Conservation (phyloP, 768 basidiomycete genomes). For the Psilocybe tampanensis region DNA sequence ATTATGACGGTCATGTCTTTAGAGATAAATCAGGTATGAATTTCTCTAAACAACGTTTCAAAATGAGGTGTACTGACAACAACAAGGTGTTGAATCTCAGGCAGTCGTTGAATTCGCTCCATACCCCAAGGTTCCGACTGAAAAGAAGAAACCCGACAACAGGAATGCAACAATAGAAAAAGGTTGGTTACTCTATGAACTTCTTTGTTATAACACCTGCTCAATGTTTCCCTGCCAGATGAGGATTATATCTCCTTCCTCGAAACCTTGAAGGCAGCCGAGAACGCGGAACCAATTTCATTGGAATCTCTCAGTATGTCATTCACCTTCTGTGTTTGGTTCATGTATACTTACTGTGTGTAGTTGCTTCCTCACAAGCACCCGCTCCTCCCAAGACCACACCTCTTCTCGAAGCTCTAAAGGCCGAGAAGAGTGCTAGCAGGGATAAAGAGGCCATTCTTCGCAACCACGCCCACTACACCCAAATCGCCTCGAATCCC, state of each 20-base stretch:
- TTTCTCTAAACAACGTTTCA: neutral
- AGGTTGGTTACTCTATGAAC: slow-evolving; percentile 46
- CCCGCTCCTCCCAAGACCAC: slow-evolving; percentile 76
- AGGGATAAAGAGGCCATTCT: slow-evolving; percentile 75
- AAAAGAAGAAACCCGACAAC: slow-evolving; percentile 76
- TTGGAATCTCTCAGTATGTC: slow-evolving; percentile 65
- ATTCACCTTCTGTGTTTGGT: neutral
- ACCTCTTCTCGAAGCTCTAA: slow-evolving; percentile 91
- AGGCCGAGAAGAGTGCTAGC: slow-evolving; percentile 74
- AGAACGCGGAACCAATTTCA: slow-evolving; percentile 55
- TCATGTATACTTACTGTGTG: slow-evolving; percentile 23
- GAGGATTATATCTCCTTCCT: slow-evolving; percentile 86
- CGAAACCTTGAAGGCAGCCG: slow-evolving; percentile 61
- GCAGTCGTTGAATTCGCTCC: slow-evolving; percentile 95
- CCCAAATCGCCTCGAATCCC: slow-evolving; percentile 32
- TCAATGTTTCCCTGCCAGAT: slow-evolving; percentile 43
- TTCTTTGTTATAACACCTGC: neutral
- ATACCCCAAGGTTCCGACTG: slow-evolving; percentile 80
- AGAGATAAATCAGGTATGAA: slow-evolving; percentile 85
- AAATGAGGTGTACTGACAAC: neutral
- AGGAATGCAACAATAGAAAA: slow-evolving; percentile 89
- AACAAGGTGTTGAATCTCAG: slow-evolving; percentile 81
- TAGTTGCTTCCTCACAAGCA: slow-evolving; percentile 69
- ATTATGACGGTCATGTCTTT: slow-evolving; percentile 91
- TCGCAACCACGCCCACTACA: slow-evolving; percentile 74